Percentiles rank a stretch among this genome's conserved stretches.
phyloP scores from a whole-genome alignment of 2,329 filamentous ascomycete species.

The Pseudogymnoascus sp. region DNA sequence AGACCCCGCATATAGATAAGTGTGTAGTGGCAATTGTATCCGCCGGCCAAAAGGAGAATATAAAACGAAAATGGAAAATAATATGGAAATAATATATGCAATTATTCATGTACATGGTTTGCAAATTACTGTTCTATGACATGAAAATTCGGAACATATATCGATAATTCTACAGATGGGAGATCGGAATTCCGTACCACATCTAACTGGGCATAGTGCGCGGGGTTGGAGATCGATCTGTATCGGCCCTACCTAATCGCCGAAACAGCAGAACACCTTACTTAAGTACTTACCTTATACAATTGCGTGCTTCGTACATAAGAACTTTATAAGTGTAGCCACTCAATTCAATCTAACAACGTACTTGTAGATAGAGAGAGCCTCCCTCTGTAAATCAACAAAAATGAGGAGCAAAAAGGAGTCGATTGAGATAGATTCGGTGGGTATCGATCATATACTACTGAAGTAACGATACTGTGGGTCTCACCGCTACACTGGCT shows the following conservation, averaged over 20 bases:
- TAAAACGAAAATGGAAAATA: not conserved
- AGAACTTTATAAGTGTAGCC: not conserved
- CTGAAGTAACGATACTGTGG: not conserved
- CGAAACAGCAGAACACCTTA: not conserved
- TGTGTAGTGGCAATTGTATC: not conserved
- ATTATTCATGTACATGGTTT: not conserved
- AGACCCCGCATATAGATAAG: not conserved
- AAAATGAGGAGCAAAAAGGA: not conserved
- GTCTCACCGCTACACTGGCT: not conserved
- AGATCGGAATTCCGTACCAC: not conserved
- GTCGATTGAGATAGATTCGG: not conserved
- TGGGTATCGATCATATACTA: not conserved
- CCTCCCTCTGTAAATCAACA: not conserved
- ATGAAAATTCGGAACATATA: not conserved
- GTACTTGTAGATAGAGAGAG: not conserved
- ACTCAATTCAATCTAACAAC: not conserved
- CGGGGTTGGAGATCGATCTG: constrained; percentile 1
- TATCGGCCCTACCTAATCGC: not conserved
- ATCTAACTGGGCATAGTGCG: not conserved
- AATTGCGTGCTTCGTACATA: constrained; percentile 6
- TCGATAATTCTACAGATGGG: not conserved
- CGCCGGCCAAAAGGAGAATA: not conserved
- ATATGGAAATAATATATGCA: not conserved
- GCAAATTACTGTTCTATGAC: not conserved
- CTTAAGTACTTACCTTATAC: not conserved